Base-by-base conservation (phyloP, 1,284 basidiomycete genomes). In the Pseudozyma hubeiensis region DNA sequence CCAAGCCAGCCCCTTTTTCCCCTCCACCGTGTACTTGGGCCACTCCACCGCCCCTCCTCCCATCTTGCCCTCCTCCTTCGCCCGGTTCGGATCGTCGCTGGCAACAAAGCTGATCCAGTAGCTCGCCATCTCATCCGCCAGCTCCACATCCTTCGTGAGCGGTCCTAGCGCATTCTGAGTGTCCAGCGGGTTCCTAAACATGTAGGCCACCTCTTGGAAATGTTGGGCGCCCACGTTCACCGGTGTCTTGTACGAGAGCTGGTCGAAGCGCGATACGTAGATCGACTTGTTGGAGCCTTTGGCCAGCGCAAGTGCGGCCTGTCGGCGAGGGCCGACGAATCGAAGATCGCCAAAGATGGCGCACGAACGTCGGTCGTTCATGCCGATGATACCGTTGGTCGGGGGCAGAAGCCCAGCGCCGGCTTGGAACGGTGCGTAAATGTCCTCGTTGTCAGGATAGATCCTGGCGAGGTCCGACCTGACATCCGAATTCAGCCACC, bases 71-170 rank as follows among this genome's bases (percentile, higher is more conserved):
- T 52, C n/a, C 13, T 56, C 17, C 10, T 29, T 40, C n/a, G 60
- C 67, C 31, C 34, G 50, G 51, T 81, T 81, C 11, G 79, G 79
- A 45, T 73, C 59, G 1, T 62, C 64, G 34, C 63, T 65, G 17
- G 69, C 62, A 30, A 78, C 75, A 54, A 78, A 80, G 41, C 63
- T 64, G 50, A 80, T 57, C 76, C 74, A 81, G 51, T 75, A 74
- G 48, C 61, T 65, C 10, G 66, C 64, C 62, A 81, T 75, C 31
- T 76, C 65, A 0, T 75, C 48, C 14, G 80, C 68, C 19, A 81
- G 71, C 24, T 56, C 49, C 30, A 51, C 41, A 41, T 80, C 78
- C 24, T 65, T 63, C 1, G 44, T 39, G 10, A 70, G 47, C 3
- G 55, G 64, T 10, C 79, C 78, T 4, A 81, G 61, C 4, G 73